A percentile compares a stretch with the other conserved stretches of the same genome.
Conservation (phyloP, 805 yeast genomes). For the Pichia gijzeniarum region DNA sequence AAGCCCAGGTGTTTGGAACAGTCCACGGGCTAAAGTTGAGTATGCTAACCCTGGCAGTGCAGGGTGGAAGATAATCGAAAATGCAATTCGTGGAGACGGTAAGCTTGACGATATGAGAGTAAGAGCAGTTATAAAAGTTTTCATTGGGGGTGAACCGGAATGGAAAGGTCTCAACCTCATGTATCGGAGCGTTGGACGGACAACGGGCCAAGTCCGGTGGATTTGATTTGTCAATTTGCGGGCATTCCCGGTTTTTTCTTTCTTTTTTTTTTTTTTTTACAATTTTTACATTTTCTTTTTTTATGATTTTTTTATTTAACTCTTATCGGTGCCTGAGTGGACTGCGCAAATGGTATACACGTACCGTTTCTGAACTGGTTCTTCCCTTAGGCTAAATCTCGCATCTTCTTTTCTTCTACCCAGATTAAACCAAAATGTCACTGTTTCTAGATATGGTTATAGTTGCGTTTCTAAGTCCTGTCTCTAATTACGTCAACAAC, state of each 20-base stretch:
- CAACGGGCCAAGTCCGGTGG: constrained; percentile 8
- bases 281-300: too few species aligned
- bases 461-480: constrained; percentile 14
- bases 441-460: constrained; percentile 15
- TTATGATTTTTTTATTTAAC: too few species aligned
- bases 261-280: background rate
- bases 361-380: too few species aligned
- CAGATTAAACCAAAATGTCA: constrained; percentile 8
- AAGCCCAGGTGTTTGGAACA: constrained; percentile 47
- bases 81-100: constrained; percentile 46
- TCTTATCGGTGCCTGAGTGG: too few species aligned
- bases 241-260: background rate
- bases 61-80: constrained; percentile 44
- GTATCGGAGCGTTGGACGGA: constrained; percentile 26
- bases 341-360: too few species aligned
- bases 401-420: too few species aligned
- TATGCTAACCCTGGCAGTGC: constrained; percentile 33
- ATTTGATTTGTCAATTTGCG: background rate
- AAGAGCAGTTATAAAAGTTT: constrained; percentile 36
- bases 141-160: constrained; percentile 33
- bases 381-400: too few species aligned
- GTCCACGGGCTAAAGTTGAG: constrained; percentile 45
- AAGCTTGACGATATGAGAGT: constrained; percentile 34
- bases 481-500: constrained; percentile 14
- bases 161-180: constrained; percentile 30